A percentile compares a stretch with the other conserved stretches of the same genome.
Evolutionary conservation across 352 stramenopile genomes (phyloP).

Genomic region (Aphanomyces invadans): DNA sequence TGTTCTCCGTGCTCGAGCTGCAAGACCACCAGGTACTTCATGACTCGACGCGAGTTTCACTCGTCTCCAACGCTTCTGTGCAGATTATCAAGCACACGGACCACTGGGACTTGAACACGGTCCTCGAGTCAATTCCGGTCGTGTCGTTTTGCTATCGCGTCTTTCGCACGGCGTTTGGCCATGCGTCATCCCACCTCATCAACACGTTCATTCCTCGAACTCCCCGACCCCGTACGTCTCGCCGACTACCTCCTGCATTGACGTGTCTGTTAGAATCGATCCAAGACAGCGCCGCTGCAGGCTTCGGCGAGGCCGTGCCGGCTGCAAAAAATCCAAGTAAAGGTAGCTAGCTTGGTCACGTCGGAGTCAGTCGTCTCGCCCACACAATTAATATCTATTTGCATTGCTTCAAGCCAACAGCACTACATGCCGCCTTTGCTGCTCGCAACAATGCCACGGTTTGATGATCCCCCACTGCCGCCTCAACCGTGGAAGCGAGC

Average conservation of each 20-base stretch:
- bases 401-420: background rate
- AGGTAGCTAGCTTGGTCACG: no score
- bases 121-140: slow-evolving; percentile 70
- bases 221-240: slow-evolving; percentile 12
- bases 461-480: no score
- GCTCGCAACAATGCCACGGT: no score
- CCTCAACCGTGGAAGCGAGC: no score
- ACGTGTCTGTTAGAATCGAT: background rate
- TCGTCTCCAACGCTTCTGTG: background rate
- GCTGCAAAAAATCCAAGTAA: no score
- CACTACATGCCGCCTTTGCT: no score
- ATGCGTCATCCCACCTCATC: slow-evolving; percentile 59
- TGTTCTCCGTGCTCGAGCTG: slow-evolving; percentile 78
- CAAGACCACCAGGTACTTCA: slow-evolving; percentile 47
- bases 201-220: slow-evolving; percentile 46
- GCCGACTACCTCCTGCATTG: background rate
- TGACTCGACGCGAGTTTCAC: background rate
- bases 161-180: slow-evolving; percentile 67
- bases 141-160: slow-evolving; percentile 72
- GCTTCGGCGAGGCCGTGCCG: no score
- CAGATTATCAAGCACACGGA: slow-evolving; percentile 68
- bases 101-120: slow-evolving; percentile 77
- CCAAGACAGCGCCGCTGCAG: no score
- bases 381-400: no score
- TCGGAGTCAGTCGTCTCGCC: no score